Evolutionary conservation across 139 green algal species (phyloP).

Genomic region (Picochlorum costavermella): DNA sequence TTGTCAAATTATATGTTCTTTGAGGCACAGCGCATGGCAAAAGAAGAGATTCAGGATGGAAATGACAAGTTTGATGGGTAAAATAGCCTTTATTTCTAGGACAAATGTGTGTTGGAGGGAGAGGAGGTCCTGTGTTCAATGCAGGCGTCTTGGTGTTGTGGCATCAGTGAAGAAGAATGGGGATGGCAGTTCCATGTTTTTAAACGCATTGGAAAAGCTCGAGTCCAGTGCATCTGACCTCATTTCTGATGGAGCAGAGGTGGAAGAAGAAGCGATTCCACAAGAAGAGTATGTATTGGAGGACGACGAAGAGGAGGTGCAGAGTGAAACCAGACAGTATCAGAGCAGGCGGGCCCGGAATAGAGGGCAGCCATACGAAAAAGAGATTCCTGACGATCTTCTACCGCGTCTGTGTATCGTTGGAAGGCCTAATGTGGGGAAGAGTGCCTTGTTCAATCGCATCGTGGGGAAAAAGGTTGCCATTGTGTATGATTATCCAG

Average conservation of each 20-base stretch:
- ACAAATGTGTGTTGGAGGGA: neutral
- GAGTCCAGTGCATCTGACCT: neutral
- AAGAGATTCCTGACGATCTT: constrained; percentile 3
- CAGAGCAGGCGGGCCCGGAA: neutral
- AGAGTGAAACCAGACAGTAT: neutral
- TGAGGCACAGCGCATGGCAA: constrained; percentile 51
- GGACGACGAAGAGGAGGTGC: neutral
- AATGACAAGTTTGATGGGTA: constrained; percentile 38
- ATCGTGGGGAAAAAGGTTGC: constrained; percentile 66
- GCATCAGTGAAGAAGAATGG: neutral
- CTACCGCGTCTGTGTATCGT: constrained; percentile 69
- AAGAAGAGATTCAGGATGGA: constrained; percentile 31
- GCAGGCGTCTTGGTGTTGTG: neutral
- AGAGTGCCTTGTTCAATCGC: constrained; percentile 94
- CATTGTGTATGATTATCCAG: constrained; percentile 93
- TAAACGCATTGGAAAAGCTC: neutral
- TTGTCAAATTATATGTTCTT: constrained; percentile 61
- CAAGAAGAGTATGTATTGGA: neutral
- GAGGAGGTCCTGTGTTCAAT: neutral
- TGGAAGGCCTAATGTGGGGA: constrained; percentile 93
- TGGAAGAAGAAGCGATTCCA: neutral
- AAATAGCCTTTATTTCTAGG: neutral
- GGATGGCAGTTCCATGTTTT: neutral
- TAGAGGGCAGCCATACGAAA: constrained; percentile 3
- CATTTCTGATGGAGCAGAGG: no score